These are phyloP conservation scores for Dissoconium aciculare DNA, from an alignment of 2,329 filamentous ascomycete species.

Conservation along the genomic window DNA sequence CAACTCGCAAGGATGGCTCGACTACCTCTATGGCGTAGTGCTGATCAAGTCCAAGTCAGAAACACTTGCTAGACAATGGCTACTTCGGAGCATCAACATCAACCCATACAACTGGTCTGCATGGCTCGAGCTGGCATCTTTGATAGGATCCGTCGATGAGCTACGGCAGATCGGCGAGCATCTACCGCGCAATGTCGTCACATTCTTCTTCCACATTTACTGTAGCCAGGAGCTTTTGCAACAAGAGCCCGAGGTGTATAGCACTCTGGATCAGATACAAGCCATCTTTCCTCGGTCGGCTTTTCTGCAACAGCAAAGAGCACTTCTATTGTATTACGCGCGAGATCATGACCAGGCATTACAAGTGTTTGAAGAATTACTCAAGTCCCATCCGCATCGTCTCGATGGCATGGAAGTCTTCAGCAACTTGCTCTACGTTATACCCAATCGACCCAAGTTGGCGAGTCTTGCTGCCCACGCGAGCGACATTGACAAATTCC, in stretches of 20 bases:
- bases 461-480: conserved; percentile 87
- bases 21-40: conserved; percentile 83
- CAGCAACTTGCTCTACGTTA: conserved; percentile 92
- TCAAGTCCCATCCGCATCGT: conserved; percentile 49
- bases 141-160: conserved; percentile 68
- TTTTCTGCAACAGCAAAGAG: conserved; percentile 80
- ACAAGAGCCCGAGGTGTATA: conserved; percentile 58
- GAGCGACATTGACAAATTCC: conserved; percentile 83
- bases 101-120: conserved; percentile 96
- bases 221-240: conserved; percentile 87
- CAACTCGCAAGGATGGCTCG: conserved; percentile 68
- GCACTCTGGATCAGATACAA: conserved; percentile 61
- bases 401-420: conserved; percentile 90
- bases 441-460: conserved; percentile 73
- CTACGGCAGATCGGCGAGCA: conserved; percentile 42
- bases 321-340: conserved; percentile 76
- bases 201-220: conserved; percentile 84
- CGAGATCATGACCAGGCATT: conserved; percentile 55
- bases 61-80: conserved; percentile 64
- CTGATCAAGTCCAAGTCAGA: conserved; percentile 85
- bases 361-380: conserved; percentile 37
- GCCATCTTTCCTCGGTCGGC: conserved; percentile 74
- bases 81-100: conserved; percentile 75
- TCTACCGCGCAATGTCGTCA: conserved; percentile 79
- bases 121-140: conserved; percentile 78